Percentiles rank a stretch among this genome's conserved stretches.
Conservation (phyloP, 345 rosid species). For the Melaleuca alternifolia region DNA sequence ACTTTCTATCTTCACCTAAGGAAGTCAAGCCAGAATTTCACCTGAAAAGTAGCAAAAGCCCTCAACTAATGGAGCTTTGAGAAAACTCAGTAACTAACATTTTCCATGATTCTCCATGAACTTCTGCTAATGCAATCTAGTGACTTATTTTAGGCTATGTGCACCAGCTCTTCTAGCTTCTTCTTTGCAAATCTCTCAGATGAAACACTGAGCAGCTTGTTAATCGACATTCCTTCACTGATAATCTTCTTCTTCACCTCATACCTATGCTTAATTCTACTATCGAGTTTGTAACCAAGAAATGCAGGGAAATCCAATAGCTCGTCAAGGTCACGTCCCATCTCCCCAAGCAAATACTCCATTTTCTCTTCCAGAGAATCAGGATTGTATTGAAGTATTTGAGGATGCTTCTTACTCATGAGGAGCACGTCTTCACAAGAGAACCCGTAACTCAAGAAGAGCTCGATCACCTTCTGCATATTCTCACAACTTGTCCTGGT, state of each 20-base stretch:
- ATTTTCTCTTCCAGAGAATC: slow-evolving; percentile 51
- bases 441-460: slow-evolving; percentile 50
- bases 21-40: slow-evolving; percentile 8
- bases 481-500: slow-evolving; percentile 69
- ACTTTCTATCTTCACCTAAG: background rate
- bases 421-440: slow-evolving; percentile 37
- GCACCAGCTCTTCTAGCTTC: background rate
- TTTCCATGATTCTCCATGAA: background rate
- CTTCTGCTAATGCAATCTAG: background rate
- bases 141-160: background rate
- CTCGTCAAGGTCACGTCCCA: slow-evolving; percentile 71
- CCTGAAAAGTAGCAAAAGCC: background rate
- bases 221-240: slow-evolving; percentile 57
- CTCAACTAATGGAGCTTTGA: background rate
- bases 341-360: slow-evolving; percentile 57
- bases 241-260: slow-evolving; percentile 41
- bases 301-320: slow-evolving; percentile 70
- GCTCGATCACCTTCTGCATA: slow-evolving; percentile 60
- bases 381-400: slow-evolving; percentile 50
- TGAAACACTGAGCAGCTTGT: slow-evolving; percentile 59
- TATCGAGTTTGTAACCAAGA: slow-evolving; percentile 69
- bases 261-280: slow-evolving; percentile 64
- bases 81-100: background rate
- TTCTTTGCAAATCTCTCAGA: slow-evolving; percentile 35
- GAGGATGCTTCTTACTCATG: slow-evolving; percentile 86